Evolutionary conservation across 352 stramenopile species (phyloP).

Genomic region (Globisporangium camurandrum): DNA sequence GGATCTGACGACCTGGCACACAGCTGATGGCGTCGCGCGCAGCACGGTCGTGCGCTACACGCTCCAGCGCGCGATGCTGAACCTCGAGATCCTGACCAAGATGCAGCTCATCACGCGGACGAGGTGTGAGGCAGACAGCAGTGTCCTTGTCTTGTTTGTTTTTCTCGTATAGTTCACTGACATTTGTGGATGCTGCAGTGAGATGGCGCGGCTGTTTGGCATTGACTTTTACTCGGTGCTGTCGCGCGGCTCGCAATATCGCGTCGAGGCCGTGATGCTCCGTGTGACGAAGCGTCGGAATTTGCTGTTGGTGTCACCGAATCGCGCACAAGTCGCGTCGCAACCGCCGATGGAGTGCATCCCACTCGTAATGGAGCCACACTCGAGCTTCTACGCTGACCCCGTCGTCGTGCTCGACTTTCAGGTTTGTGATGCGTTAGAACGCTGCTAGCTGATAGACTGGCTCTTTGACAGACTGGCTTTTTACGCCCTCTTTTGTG

Average conservation of each 20-base stretch:
- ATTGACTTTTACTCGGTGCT: conserved; percentile 93
- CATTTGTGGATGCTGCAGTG: conserved; percentile 23
- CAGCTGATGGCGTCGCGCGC: conserved; percentile 20
- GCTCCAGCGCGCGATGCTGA: conserved; percentile 34
- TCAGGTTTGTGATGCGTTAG: conserved; percentile 52
- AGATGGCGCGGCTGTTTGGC: conserved; percentile 91
- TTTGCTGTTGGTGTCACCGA: conserved; percentile 81
- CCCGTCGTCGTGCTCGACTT: conserved; percentile 99
- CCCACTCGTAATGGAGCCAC: conserved; percentile 93
- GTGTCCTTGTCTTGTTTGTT: not conserved
- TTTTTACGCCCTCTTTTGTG: not conserved
- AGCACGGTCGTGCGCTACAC: conserved; percentile 58
- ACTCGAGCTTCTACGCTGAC: conserved; percentile 94
- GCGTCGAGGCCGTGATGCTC: conserved; percentile 91
- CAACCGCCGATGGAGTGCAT: conserved; percentile 91
- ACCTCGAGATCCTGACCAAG: conserved; percentile 70
- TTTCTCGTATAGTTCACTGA: not conserved
- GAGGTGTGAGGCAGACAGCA: conserved; percentile 38
- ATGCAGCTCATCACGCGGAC: conserved; percentile 84
- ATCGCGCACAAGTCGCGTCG: conserved; percentile 67
- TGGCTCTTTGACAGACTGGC: not conserved
- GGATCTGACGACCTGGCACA: conserved; percentile 57
- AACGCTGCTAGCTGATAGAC: not conserved
- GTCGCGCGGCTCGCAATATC: conserved; percentile 89
- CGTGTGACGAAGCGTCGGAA: conserved; percentile 86